Base-by-base conservation (phyloP, 257 asterid species). In the Verbascum thapsus region DNA sequence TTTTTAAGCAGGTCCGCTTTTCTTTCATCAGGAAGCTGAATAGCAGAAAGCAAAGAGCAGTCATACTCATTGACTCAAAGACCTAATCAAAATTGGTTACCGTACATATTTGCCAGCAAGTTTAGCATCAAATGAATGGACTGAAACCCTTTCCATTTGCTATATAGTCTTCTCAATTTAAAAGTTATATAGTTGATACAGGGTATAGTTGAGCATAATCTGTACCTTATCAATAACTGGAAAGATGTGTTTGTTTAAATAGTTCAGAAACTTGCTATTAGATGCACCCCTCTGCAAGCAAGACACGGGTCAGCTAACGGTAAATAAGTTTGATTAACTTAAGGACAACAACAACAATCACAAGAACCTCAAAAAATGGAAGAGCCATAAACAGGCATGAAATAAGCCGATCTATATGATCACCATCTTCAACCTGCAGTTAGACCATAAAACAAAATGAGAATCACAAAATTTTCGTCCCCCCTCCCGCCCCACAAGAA, bases 201-300 rank as follows among this genome's bases (percentile, higher is more conserved):
- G 32, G 34, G 43, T 49, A 47, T 38, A 52, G 18, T 30, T 41
- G 34, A 34, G 42, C 0, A 40, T 30, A 51, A 15, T 69, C 42
- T 53, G 72, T 79, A 88, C 98, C 98, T 86, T 56, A 13, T 91
- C 90, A 69, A 88, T 88, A 63, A 83, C 95, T 47, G 95, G 91
- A 23, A 91, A 85, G 39, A 91, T 84, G 81, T 88, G 86, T 74
- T 88, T 91, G 86, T 84, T 91, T 69, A 86, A 71, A 68, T 88
- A 91, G 69, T 73, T 82, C 73, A 88, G 73, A 52, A 88, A 91
- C 77, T 83, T 91, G 95, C 96, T 83, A 75, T 83, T 88, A 0
- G 98, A 88, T 76, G 98, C 98, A 52, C 98, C 98, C 74, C 85
- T 83, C 98, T 88, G 96, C 82, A 79, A 63, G 72, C 18, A 61